Conservation (phyloP, 108 stramenopile genomes). For the Skeletonema marinoi region DNA sequence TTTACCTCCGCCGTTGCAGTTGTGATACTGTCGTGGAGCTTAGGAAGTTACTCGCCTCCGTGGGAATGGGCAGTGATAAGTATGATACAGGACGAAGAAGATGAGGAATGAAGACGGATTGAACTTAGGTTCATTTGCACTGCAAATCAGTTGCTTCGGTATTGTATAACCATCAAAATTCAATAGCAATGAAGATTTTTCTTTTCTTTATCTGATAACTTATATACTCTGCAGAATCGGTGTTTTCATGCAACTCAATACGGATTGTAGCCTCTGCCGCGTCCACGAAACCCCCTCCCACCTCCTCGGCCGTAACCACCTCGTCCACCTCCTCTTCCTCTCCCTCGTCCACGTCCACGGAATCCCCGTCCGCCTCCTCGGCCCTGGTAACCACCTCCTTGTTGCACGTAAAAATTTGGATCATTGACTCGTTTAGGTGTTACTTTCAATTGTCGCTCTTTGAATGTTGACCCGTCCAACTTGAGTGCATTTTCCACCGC, state of each 20-base stretch:
- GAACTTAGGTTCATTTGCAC: too few species aligned
- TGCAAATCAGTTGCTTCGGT: background rate
- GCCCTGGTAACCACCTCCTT: slow-evolving; percentile 42
- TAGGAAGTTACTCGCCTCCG: too few species aligned
- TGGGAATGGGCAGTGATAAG: too few species aligned
- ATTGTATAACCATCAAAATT: background rate
- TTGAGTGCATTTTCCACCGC: slow-evolving; percentile 93
- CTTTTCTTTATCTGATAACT: background rate
- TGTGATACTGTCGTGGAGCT: too few species aligned
- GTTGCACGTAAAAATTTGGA: slow-evolving; percentile 58
- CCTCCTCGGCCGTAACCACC: slow-evolving; percentile 36
- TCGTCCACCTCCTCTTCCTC: slow-evolving; percentile 30
- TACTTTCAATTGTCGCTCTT: slow-evolving; percentile 93
- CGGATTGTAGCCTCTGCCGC: slow-evolving; percentile 21
- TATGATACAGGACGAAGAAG: too few species aligned
- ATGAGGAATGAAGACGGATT: too few species aligned
- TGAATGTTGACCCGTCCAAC: slow-evolving; percentile 93
- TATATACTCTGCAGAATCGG: background rate
- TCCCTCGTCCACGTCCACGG: slow-evolving; percentile 20
- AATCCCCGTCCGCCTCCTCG: slow-evolving; percentile 44
- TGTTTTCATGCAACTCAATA: slow-evolving; percentile 2
- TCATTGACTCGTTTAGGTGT: slow-evolving; percentile 87
- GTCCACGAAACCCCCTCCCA: slow-evolving; percentile 42
- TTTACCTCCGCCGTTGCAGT: too few species aligned
- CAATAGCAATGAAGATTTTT: too few species aligned